Percentiles rank a stretch among this genome's conserved stretches.
Evolutionary conservation across 2,329 filamentous ascomycete genomes (phyloP).

Genomic region (Fusarium sp.): DNA sequence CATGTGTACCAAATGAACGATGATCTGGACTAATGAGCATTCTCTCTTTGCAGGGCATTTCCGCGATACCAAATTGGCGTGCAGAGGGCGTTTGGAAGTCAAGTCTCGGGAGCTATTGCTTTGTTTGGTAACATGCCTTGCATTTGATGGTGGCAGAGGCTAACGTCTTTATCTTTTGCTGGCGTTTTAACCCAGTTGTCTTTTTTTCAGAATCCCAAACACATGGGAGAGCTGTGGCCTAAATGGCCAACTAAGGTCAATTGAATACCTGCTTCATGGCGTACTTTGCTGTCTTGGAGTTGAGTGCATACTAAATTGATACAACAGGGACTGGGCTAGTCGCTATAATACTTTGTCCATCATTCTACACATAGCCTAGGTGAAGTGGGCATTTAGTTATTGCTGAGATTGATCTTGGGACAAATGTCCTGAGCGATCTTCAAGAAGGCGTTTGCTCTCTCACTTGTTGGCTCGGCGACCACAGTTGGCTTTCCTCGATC

Average conservation of each 20-base stretch:
- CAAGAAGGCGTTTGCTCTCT: slow-evolving; percentile 74
- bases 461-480: slow-evolving; percentile 80
- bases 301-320: slow-evolving; percentile 33
- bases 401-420: slow-evolving; percentile 52
- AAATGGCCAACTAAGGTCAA: slow-evolving; percentile 28
- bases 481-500: slow-evolving; percentile 89
- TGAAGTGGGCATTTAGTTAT: slow-evolving; percentile 2
- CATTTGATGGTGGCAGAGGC: slow-evolving; percentile 51
- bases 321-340: slow-evolving; percentile 20
- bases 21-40: slow-evolving; percentile 68
- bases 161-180: slow-evolving; percentile 50
- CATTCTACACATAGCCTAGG: slow-evolving; percentile 12
- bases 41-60: slow-evolving; percentile 41
- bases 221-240: slow-evolving; percentile 34
- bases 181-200: slow-evolving; percentile 39
- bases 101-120: slow-evolving; percentile 42
- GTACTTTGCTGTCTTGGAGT: slow-evolving; percentile 7
- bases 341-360: not conserved
- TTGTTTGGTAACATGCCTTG: slow-evolving; percentile 50
- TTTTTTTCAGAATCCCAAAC: slow-evolving; percentile 30
- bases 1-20: slow-evolving; percentile 84
- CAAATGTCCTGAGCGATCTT: slow-evolving; percentile 68
- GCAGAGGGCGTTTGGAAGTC: slow-evolving; percentile 41
- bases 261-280: slow-evolving; percentile 33
- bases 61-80: slow-evolving; percentile 30